A percentile compares a stretch with the other conserved stretches of the same genome.
phyloP scores from a whole-genome alignment of 371 early-diverging fungal species.

The Mucor mucedo region DNA sequence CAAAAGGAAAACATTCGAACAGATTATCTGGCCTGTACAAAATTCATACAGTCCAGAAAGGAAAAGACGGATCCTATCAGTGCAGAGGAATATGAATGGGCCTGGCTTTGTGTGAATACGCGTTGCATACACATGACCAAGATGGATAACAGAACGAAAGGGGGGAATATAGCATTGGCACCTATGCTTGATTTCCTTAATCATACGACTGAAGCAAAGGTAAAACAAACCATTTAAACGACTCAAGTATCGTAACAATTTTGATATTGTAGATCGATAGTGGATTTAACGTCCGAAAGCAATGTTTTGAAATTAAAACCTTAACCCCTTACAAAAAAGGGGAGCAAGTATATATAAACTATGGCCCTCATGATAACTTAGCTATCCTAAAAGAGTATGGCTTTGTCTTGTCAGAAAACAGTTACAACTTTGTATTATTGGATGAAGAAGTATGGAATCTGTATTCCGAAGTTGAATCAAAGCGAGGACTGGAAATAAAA shows the following conservation, averaged over 20 bases:
- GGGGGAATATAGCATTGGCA: constrained; percentile 62
- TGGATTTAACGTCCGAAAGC: constrained; percentile 52
- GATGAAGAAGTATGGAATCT: constrained; percentile 56
- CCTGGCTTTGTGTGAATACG: constrained; percentile 70
- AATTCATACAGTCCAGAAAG: constrained; percentile 43
- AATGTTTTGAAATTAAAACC: constrained; percentile 63
- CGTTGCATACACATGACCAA: constrained; percentile 65
- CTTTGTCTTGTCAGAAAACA: constrained; percentile 57
- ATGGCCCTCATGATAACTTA: constrained; percentile 64
- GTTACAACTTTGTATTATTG: constrained; percentile 55
- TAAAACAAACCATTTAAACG: constrained; percentile 8
- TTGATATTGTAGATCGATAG: constrained; percentile 50
- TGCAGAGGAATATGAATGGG: constrained; percentile 59
- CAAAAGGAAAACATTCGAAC: constrained; percentile 53
- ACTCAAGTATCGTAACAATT: background rate
- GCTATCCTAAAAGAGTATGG: constrained; percentile 68
- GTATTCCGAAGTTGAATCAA: constrained; percentile 44
- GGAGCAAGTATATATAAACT: constrained; percentile 64
- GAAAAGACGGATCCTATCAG: background rate
- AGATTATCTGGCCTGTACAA: constrained; percentile 46
- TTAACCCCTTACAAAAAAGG: constrained; percentile 59
- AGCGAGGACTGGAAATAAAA: constrained; percentile 43
- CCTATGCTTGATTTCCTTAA: constrained; percentile 69
- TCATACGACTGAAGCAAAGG: constrained; percentile 62
- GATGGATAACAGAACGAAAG: constrained; percentile 43